Percentiles rank a stretch among this genome's conserved stretches.
Conservation (phyloP, 306 rosid species). For the Citrullus amarus region DNA sequence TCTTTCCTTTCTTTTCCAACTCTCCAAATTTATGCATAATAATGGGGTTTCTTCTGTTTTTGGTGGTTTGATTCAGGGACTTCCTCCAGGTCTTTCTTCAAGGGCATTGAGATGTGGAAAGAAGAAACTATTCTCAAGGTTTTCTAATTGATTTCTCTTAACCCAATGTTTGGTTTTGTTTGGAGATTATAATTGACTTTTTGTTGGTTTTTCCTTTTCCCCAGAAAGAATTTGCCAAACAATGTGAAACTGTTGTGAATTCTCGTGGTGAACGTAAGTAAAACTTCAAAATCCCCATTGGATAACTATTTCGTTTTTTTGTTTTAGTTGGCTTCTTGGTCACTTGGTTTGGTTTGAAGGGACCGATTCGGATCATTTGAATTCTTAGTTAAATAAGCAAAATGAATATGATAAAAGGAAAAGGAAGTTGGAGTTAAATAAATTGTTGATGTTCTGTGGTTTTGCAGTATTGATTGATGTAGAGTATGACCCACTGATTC, state of each 20-base stretch:
- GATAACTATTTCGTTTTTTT: neutral
- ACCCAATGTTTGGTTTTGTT: neutral
- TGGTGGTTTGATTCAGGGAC: constrained; percentile 32
- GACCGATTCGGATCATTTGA: neutral
- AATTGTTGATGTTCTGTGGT: neutral
- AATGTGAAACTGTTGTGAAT: constrained; percentile 17
- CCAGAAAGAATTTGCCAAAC: constrained; percentile 44
- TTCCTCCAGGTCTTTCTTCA: constrained; percentile 70
- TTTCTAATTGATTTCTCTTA: neutral
- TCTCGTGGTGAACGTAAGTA: constrained; percentile 43
- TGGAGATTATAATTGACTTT: neutral
- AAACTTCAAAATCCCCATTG: neutral
- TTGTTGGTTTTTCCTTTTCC: neutral
- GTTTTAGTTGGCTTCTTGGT: too few relatives aligned
- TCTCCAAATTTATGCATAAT: neutral
- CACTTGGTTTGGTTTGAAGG: neutral
- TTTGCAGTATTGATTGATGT: constrained; percentile 51
- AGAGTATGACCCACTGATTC: constrained; percentile 36
- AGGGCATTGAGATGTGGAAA: constrained; percentile 70
- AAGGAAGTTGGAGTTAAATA: neutral
- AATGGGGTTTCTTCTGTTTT: neutral
- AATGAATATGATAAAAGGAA: neutral
- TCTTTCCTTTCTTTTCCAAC: neutral
- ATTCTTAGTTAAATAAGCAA: too few relatives aligned
- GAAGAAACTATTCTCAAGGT: constrained; percentile 59